Conservation (phyloP, 1,284 basidiomycete genomes). For the Cutaneotrichosporon dermatis region DNA sequence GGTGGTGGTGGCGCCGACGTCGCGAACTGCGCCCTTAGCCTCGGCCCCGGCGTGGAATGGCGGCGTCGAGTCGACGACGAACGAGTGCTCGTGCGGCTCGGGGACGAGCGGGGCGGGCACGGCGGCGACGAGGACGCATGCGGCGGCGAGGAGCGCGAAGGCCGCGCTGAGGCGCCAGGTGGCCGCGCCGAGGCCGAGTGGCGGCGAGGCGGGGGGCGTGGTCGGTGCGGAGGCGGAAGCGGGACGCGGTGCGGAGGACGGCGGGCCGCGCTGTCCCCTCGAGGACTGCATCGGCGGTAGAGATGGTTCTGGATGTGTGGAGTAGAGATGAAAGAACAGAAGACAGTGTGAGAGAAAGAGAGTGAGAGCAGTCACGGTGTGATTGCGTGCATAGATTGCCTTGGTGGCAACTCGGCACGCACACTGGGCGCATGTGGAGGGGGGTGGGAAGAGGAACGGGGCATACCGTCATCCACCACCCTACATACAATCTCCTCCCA, state of each 20-base stretch:
- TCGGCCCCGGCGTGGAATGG: not conserved
- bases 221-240: too few species aligned
- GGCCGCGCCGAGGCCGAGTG: not conserved
- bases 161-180: not conserved
- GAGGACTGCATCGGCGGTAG: not conserved
- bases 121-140: not conserved
- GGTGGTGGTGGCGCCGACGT: too few species aligned
- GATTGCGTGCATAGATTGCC: too few species aligned
- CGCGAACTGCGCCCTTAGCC: too few species aligned
- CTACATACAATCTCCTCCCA: too few species aligned
- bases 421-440: too few species aligned
- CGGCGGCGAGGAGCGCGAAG: not conserved
- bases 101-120: constrained; percentile 5
- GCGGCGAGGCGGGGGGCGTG: too few species aligned
- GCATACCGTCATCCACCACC: too few species aligned
- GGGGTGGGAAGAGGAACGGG: too few species aligned
- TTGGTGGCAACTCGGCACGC: too few species aligned
- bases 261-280: not conserved
- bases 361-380: too few species aligned
- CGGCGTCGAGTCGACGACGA: not conserved
- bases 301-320: not conserved
- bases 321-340: not conserved
- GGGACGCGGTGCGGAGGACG: not conserved
- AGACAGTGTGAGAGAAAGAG: too few species aligned
- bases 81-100: not conserved